A percentile compares a stretch with the other conserved stretches of the same genome.
Conservation (phyloP, 2,329 filamentous ascomycete genomes). For the Macrophomina phaseolina region DNA sequence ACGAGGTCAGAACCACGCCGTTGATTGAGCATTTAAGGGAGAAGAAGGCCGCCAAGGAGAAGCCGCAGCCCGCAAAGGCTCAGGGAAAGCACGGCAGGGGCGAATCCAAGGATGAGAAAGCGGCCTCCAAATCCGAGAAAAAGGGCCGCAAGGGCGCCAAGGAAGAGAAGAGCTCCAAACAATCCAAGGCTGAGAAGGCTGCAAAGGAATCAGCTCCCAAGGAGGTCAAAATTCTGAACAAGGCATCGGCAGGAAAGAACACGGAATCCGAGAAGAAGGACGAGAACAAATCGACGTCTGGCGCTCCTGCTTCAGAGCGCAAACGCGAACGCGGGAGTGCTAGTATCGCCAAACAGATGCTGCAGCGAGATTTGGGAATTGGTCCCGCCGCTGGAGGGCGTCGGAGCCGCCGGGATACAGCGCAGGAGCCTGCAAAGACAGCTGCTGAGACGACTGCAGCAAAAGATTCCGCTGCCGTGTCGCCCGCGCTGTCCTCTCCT, state of each 20-base stretch:
- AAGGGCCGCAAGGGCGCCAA: conserved; percentile 44
- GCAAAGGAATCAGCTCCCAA: conserved; percentile 65
- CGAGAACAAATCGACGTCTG: conserved; percentile 29
- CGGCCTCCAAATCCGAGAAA: conserved; percentile 47
- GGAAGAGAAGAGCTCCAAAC: conserved; percentile 48
- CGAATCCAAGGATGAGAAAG: conserved; percentile 68
- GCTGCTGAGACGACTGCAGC: conserved; percentile 35
- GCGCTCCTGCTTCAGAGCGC: conserved; percentile 48
- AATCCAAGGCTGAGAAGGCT: conserved; percentile 59
- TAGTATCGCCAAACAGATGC: conserved; percentile 61
- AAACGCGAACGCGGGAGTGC: conserved; percentile 61
- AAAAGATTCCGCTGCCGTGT: conserved; percentile 33
- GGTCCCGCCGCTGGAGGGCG: conserved; percentile 52
- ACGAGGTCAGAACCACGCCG: conserved; percentile 80
- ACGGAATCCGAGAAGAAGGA: conserved; percentile 33
- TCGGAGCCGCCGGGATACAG: conserved; percentile 37
- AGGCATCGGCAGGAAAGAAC: conserved; percentile 47
- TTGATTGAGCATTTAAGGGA: conserved; percentile 89
- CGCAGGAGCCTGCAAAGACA: conserved; percentile 30
- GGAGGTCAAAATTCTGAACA: conserved; percentile 65
- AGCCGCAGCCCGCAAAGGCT: conserved; percentile 50
- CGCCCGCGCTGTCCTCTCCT: conserved; percentile 25
- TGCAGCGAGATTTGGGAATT: conserved; percentile 67
- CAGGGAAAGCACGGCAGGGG: conserved; percentile 60
- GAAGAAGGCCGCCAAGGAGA: conserved; percentile 80